Conservation (phyloP, 768 basidiomycete genomes). For the Kwoniella sp. region DNA sequence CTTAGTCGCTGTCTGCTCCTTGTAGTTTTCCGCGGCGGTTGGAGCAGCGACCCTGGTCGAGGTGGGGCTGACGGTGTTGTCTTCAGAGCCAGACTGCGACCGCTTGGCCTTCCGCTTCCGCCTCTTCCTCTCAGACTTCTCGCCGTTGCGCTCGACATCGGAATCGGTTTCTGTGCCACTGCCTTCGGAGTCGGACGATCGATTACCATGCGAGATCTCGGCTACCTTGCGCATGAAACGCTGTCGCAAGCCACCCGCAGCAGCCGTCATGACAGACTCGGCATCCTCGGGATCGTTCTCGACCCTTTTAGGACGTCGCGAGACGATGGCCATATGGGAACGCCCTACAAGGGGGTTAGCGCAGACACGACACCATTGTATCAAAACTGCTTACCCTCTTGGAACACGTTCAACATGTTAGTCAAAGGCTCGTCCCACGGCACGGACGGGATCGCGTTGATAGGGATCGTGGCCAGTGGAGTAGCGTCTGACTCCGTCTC, state of each 20-base stretch:
- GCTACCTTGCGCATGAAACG: slow-evolving; percentile 70
- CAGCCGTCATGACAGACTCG: slow-evolving; percentile 65
- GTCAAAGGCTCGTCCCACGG: slow-evolving; percentile 80
- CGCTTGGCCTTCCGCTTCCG: slow-evolving; percentile 23
- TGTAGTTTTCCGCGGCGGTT: slow-evolving; percentile 12
- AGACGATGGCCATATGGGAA: slow-evolving; percentile 87
- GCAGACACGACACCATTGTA: neutral
- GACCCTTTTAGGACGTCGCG: slow-evolving; percentile 57
- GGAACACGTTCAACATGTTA: slow-evolving; percentile 79
- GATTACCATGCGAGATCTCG: slow-evolving; percentile 54
- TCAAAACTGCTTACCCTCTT: slow-evolving; percentile 56
- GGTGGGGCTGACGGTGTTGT: slow-evolving; percentile 1
- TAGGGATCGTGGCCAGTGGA: slow-evolving; percentile 73
- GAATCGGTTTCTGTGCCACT: slow-evolving; percentile 21
- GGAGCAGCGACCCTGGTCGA: slow-evolving; percentile 3
- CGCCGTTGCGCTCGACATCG: slow-evolving; percentile 26
- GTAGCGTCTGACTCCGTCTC: slow-evolving; percentile 59
- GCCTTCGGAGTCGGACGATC: slow-evolving; percentile 54
- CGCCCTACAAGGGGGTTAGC: slow-evolving; percentile 51
- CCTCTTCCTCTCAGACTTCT: slow-evolving; percentile 35
- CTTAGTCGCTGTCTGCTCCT: slow-evolving; percentile 29
- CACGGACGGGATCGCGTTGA: slow-evolving; percentile 81
- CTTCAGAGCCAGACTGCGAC: slow-evolving; percentile 1
- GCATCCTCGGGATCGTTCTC: slow-evolving; percentile 47
- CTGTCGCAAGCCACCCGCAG: slow-evolving; percentile 73